Percentiles rank a stretch among this genome's conserved stretches.
Evolutionary conservation across 1,284 basidiomycete species (phyloP).

Genomic region (Marasmius fiardii): DNA sequence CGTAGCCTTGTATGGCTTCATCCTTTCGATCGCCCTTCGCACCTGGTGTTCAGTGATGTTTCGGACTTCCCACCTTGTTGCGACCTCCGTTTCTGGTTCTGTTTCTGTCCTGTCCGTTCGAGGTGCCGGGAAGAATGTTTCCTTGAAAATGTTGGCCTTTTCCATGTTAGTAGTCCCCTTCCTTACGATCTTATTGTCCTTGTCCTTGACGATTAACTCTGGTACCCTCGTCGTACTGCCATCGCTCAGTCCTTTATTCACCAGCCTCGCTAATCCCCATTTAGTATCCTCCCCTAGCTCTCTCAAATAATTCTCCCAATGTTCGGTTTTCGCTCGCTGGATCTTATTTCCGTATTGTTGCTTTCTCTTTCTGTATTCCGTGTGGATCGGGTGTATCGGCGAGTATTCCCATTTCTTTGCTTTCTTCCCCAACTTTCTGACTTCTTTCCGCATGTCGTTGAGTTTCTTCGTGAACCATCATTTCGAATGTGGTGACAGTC

Average conservation of each 20-base stretch:
- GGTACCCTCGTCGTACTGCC: conserved; percentile 24
- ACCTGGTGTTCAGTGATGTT: conserved; percentile 16
- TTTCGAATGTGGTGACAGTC: too few relatives aligned
- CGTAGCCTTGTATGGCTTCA: conserved; percentile 28
- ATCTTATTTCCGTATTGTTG: too few relatives aligned
- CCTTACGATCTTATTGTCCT: conserved; percentile 4
- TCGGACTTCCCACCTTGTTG: too few relatives aligned
- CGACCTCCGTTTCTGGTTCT: too few relatives aligned
- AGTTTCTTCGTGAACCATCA: too few relatives aligned
- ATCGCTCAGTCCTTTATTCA: conserved; percentile 21
- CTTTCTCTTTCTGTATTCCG: too few relatives aligned
- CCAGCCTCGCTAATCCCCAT: conserved; percentile 25
- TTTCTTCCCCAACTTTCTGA: too few relatives aligned
- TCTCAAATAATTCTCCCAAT: conserved; percentile 26
- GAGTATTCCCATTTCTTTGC: too few relatives aligned
- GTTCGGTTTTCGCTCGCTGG: too few relatives aligned
- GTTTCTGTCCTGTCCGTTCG: too few relatives aligned
- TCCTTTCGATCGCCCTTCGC: conserved; percentile 10
- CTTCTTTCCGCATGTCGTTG: too few relatives aligned
- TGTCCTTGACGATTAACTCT: conserved; percentile 15
- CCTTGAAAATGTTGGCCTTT: conserved; percentile 40
- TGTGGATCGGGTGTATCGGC: too few relatives aligned
- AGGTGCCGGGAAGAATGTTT: conserved; percentile 28
- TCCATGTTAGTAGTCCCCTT: conserved; percentile 32
- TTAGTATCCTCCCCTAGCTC: conserved; percentile 18